A percentile compares a stretch with the other conserved stretches of the same genome.
Evolutionary conservation across 2,329 filamentous ascomycete genomes (phyloP).

Genomic region (Arachnopeziza araneosa): DNA sequence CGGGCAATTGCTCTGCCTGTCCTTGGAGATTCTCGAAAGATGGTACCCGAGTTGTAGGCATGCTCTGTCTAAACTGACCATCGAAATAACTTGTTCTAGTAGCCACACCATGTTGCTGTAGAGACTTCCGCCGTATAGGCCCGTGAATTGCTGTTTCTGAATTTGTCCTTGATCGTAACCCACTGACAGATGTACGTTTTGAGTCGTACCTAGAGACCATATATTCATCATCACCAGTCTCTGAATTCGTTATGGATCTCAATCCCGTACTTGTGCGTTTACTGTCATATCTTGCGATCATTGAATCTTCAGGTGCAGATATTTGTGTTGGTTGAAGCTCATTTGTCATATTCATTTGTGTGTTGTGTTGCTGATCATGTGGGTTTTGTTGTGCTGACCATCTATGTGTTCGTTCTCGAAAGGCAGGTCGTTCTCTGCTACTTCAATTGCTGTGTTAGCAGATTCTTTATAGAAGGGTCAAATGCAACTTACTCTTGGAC

Average conservation of each 20-base stretch:
- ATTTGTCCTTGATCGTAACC: neutral
- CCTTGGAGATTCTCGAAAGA: neutral
- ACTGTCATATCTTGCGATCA: neutral
- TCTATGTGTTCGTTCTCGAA: neutral
- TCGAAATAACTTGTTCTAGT: constrained; percentile 15
- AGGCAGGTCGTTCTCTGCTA: neutral
- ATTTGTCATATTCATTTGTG: neutral
- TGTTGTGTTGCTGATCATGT: neutral
- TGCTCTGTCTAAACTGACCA: neutral
- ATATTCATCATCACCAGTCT: neutral
- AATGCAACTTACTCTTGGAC: neutral
- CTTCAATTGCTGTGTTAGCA: neutral
- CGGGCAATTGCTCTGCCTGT: neutral
- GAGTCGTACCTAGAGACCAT: neutral
- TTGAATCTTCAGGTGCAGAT: neutral
- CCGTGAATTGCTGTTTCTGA: constrained; percentile 24
- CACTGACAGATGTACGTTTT: neutral
- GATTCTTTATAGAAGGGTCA: neutral
- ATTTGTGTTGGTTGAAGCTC: neutral
- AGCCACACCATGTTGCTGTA: constrained; percentile 29
- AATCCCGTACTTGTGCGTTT: neutral
- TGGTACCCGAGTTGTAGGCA: neutral
- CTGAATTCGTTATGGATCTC: neutral
- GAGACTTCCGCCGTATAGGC: constrained; percentile 27
- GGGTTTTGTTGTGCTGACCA: neutral